These are phyloP conservation scores for Lenzites betulinus DNA, from an alignment of 768 basidiomycete genomes.

Conservation along the genomic window DNA sequence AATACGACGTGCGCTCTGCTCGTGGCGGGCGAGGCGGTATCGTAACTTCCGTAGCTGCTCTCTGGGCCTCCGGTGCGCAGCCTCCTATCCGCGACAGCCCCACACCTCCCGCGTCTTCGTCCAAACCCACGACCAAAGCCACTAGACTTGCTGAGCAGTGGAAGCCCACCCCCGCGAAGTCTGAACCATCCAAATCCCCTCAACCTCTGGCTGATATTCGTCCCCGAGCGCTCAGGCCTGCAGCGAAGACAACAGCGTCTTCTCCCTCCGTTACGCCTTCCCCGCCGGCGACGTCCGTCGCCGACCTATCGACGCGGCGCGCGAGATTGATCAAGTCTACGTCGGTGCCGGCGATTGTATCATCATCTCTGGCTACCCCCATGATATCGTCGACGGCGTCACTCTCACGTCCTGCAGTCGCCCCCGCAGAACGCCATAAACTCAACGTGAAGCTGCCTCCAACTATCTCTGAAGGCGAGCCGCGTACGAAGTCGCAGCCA, in stretches of 20 bases:
- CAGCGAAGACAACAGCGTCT: conserved; percentile 15
- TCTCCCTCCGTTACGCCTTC: conserved; percentile 21
- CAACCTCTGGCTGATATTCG: background rate
- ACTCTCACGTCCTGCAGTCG: conserved; percentile 51
- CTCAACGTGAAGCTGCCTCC: conserved; percentile 38
- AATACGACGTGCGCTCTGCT: conserved; percentile 75
- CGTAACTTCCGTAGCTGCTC: conserved; percentile 69
- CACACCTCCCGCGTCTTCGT: background rate
- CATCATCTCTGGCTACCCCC: conserved; percentile 72
- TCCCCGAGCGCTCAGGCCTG: conserved; percentile 10
- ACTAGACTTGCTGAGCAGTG: conserved; percentile 12
- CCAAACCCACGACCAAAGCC: conserved; percentile 4
- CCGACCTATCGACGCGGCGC: conserved; percentile 23
- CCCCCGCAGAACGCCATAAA: conserved; percentile 26
- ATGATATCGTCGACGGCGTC: conserved; percentile 78
- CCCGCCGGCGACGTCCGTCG: conserved; percentile 3
- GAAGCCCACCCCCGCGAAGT: conserved; percentile 6
- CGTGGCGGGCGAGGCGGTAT: conserved; percentile 76
- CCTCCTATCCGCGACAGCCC: conserved; percentile 6
- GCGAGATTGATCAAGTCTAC: conserved; percentile 56
- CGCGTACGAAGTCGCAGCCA: background rate
- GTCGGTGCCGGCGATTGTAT: conserved; percentile 67
- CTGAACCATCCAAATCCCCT: conserved; percentile 8
- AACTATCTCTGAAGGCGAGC: conserved; percentile 28
- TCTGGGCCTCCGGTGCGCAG: conserved; percentile 58